phyloP scores from a whole-genome alignment of 139 green algal species.

The Chlamydomonas sphaeroides region DNA sequence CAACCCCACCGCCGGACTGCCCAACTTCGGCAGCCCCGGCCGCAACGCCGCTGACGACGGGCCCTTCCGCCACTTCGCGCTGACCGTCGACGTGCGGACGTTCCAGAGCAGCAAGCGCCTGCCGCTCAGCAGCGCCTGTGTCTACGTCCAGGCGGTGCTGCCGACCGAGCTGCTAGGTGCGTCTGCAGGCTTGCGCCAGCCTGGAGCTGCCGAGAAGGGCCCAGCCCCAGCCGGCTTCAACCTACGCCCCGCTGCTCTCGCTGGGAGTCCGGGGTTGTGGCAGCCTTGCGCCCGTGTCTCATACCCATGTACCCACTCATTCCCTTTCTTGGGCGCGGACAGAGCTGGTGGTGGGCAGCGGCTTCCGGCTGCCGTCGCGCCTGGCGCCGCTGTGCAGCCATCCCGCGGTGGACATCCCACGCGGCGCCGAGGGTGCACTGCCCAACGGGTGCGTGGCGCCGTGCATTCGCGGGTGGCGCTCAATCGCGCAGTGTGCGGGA shows the following conservation, averaged over 20 bases:
- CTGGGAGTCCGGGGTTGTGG: not conserved
- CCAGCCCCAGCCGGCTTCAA: no score
- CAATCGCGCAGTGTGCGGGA: no score
- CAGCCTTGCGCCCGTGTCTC: no score
- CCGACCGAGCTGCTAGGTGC: constrained; percentile 57
- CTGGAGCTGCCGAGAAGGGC: no score
- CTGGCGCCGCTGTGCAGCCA: constrained; percentile 54
- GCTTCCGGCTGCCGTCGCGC: constrained; percentile 38
- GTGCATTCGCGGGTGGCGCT: no score
- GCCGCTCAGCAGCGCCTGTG: constrained; percentile 55
- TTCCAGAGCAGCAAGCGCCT: constrained; percentile 56
- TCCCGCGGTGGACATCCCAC: constrained; percentile 59
- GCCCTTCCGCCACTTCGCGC: constrained; percentile 51
- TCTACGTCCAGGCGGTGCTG: constrained; percentile 54
- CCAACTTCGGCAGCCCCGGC: constrained; percentile 29
- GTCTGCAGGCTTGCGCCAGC: not conserved
- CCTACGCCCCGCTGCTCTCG: not conserved
- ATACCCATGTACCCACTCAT: no score
- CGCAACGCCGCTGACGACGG: constrained; percentile 34
- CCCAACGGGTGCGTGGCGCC: constrained; percentile 63
- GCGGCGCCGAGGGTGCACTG: constrained; percentile 57
- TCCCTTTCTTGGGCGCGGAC: no score
- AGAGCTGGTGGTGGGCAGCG: constrained; percentile 49
- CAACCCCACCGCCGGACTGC: not conserved
- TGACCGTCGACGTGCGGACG: constrained; percentile 61